These are phyloP conservation scores for Trypanosoma brucei DNA, from an alignment of 208 protist genomes.

Conservation along the genomic window DNA sequence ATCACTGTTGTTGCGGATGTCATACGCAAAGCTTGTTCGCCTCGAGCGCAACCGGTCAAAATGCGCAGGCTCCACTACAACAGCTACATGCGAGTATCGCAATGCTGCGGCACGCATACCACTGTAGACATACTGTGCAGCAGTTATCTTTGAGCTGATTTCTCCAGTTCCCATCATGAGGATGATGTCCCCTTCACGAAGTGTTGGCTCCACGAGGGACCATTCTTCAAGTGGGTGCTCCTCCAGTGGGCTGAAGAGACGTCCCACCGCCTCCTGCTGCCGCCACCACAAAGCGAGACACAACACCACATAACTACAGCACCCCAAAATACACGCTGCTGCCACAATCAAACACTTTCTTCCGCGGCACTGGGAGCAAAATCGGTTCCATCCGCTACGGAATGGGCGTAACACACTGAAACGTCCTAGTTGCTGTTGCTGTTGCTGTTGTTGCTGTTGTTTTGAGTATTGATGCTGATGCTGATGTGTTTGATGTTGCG, in stretches of 20 bases:
- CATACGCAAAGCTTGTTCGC: neutral
- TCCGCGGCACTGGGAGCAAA: conserved; percentile 11
- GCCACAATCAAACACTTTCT: conserved; percentile 23
- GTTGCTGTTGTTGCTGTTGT: neutral
- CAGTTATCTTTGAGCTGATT: conserved; percentile 53
- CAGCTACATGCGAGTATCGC: conserved; percentile 79
- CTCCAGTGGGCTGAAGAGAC: conserved; percentile 32
- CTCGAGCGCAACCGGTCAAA: conserved; percentile 23
- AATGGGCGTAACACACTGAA: neutral
- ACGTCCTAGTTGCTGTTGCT: neutral
- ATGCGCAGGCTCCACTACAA: conserved; percentile 69
- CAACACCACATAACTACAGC: conserved; percentile 29
- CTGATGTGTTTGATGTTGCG: neutral
- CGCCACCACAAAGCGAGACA: conserved; percentile 33
- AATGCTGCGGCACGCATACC: conserved; percentile 38
- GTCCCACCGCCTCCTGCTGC: conserved; percentile 29
- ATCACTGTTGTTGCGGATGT: too few relatives aligned
- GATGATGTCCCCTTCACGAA: conserved; percentile 69
- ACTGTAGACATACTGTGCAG: conserved; percentile 44
- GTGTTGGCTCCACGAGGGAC: conserved; percentile 64
- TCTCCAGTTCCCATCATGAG: conserved; percentile 59
- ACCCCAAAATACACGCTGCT: conserved; percentile 7
- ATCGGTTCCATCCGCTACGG: conserved; percentile 5
- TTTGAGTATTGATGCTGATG: neutral
- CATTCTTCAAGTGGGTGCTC: conserved; percentile 66